A percentile compares a stretch with the other conserved stretches of the same genome.
These are phyloP conservation scores for Cicer judaicum DNA, from an alignment of 306 rosid species.

Conservation along the genomic window DNA sequence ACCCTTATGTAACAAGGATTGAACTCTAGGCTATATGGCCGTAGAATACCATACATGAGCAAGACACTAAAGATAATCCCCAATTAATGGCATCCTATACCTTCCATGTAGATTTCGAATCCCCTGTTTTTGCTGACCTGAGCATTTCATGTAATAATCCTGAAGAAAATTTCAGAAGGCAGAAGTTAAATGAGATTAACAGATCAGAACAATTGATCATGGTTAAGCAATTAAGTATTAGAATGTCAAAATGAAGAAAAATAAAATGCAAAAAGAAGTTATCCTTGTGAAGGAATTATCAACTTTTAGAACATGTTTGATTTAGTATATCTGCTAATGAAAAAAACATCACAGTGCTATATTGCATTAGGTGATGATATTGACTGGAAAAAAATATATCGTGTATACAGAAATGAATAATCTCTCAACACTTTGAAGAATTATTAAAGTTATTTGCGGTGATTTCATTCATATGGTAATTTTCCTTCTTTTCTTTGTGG, in stretches of 20 bases:
- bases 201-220: slow-evolving; percentile 26
- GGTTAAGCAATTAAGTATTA: slow-evolving; percentile 28
- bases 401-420: background rate
- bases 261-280: background rate
- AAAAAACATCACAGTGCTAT: slow-evolving; percentile 8
- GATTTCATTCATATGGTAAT: slow-evolving; percentile 1
- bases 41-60: background rate
- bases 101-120: slow-evolving; percentile 98
- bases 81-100: slow-evolving; percentile 52
- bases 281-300: slow-evolving; percentile 31
- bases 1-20: background rate
- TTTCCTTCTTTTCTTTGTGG: slow-evolving; percentile 23
- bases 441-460: background rate
- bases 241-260: slow-evolving; percentile 31
- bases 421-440: slow-evolving; percentile 7
- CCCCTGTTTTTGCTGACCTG: slow-evolving; percentile 86
- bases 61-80: background rate
- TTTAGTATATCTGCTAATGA: slow-evolving; percentile 4
- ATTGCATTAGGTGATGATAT: slow-evolving; percentile 1
- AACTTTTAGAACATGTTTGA: slow-evolving; percentile 31
- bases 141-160: slow-evolving; percentile 97
- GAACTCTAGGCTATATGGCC: slow-evolving; percentile 7
- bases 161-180: slow-evolving; percentile 47
- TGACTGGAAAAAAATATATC: slow-evolving; percentile 21
- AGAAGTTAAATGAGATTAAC: slow-evolving; percentile 26